phyloP scores from a whole-genome alignment of 106 monocot genomes.

The Dendrobium nobile region DNA sequence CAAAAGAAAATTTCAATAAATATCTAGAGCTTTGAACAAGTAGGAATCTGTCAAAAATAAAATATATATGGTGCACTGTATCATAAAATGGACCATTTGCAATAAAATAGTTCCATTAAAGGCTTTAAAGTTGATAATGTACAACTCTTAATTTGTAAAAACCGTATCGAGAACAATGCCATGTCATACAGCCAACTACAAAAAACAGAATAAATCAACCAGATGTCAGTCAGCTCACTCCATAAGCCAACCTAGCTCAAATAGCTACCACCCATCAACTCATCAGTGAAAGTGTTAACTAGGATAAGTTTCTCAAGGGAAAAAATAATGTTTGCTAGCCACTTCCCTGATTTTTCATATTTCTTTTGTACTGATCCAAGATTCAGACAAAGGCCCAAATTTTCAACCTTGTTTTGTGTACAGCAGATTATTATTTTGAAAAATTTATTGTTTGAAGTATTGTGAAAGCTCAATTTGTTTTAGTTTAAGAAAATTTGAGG shows the following conservation, averaged over 20 bases:
- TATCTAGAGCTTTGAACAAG: background rate
- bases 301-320: background rate
- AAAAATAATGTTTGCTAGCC: background rate
- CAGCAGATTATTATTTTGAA: background rate
- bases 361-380: background rate
- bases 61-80: background rate
- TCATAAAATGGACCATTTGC: background rate
- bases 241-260: background rate
- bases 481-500: background rate
- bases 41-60: background rate
- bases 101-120: background rate
- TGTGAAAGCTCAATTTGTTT: background rate
- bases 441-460: background rate
- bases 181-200: background rate
- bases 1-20: background rate
- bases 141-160: background rate
- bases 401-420: background rate
- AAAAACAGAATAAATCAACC: background rate
- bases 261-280: background rate
- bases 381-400: background rate
- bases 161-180: background rate
- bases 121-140: background rate
- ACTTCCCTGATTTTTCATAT: background rate
- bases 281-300: background rate
- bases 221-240: background rate